These are phyloP conservation scores for Cichorium intybus DNA, from an alignment of 140 eudicot species.

Conservation along the genomic window DNA sequence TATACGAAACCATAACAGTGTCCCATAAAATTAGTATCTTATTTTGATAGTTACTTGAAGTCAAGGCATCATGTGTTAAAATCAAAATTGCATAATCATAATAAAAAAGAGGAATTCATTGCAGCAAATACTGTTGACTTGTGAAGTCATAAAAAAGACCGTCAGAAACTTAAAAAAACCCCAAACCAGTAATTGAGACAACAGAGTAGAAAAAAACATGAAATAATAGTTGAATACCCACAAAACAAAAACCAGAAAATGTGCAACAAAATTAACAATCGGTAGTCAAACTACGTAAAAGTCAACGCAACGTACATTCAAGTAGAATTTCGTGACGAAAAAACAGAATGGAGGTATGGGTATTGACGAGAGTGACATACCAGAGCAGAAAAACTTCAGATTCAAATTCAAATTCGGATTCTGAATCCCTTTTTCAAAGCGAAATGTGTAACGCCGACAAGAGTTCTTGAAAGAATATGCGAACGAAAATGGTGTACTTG, in stretches of 20 bases:
- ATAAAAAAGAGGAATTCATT: neutral
- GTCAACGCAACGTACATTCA: constrained; percentile 2
- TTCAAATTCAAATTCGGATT: neutral
- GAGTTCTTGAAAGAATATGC: constrained; percentile 6
- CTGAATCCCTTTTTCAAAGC: constrained; percentile 6
- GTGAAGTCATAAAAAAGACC: neutral
- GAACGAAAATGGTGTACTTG: constrained; percentile 3
- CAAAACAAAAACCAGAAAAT: constrained; percentile 10
- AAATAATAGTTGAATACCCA: neutral
- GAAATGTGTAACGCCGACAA: constrained; percentile 17
- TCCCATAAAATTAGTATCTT: neutral
- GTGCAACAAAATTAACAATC: constrained; percentile 8
- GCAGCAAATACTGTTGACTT: neutral
- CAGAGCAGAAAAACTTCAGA: constrained; percentile 24
- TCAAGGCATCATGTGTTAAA: neutral
- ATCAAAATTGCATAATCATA: neutral
- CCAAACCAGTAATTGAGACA: neutral
- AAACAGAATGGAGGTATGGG: constrained; percentile 2
- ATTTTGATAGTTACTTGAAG: neutral
- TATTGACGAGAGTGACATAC: constrained; percentile 35
- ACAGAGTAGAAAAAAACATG: neutral
- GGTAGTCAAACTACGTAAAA: neutral
- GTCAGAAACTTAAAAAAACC: neutral
- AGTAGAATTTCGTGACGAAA: neutral
- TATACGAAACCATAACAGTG: neutral